Evolutionary conservation across 2,329 filamentous ascomycete species (phyloP), one percentile per base, ranked within the genome.

Genomic region (Fusarium foetens): DNA sequence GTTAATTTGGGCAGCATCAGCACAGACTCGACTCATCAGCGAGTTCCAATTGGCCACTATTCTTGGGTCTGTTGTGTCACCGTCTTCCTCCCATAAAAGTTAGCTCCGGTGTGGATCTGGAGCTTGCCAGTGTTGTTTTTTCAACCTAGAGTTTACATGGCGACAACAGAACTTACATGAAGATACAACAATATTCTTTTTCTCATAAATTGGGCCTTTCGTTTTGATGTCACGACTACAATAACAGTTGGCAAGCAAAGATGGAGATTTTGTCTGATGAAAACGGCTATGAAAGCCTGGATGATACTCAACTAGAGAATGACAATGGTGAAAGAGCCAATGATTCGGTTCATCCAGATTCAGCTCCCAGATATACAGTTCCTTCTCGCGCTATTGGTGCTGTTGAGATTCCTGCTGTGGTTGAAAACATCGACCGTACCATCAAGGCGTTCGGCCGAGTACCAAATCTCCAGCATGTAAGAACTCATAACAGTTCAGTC

Each of bases 381-480:
- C 79, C 82, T 14, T 70, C 73, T 9, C 78, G 82, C 19, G 63
- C 73, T 8, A 74, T 85, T 8, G 78, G 80, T 6, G 84, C 83
- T 11, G 83, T 85, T 23, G 83, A 85, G 68, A 77, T 85, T 2
- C 83, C 83, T 23, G 83, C 83, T 42, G 77, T 84, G 16, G 83
- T 85, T 36, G 77, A 84, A 70, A 81, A 84, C 57, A 72, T 84
- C n/a, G 83, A 85, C 48, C 80, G 84, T 23, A 80, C 83, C 23
- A 77, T 84, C 53, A 81, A 79, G 46, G 83, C 83, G 1, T 85
- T 85, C 76, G 83, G 83, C 3, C 78, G 82, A 48, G 77, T 80
- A 19, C 77, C 81, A 6, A 78, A 80, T 16, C 75, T 85, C 38
- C 77, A 80, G 16, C 80, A 84, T 76, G 83, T 84, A 74, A 67